Conservation (phyloP, 2,329 filamentous ascomycete genomes). For the Aspergillus candidus region DNA sequence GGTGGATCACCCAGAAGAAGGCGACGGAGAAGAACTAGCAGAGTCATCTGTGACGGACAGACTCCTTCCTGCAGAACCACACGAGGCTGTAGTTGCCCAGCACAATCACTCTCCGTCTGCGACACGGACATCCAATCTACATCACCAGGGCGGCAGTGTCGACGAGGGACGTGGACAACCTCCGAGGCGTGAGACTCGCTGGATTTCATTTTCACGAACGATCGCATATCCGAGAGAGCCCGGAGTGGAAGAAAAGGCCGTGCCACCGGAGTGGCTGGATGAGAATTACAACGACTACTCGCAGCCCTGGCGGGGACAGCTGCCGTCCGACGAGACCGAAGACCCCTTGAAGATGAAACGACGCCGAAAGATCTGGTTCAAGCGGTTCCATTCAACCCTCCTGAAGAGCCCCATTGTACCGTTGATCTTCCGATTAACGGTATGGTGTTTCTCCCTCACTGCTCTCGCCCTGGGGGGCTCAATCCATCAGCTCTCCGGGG, state of each 20-base stretch:
- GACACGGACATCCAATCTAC: slow-evolving; percentile 19
- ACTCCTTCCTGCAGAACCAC: slow-evolving; percentile 33
- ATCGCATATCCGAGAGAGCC: slow-evolving; percentile 38
- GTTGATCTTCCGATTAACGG: slow-evolving; percentile 71
- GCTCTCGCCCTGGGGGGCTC: slow-evolving; percentile 72
- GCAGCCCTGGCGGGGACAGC: slow-evolving; percentile 48
- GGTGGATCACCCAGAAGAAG: slow-evolving; percentile 33
- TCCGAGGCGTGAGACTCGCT: slow-evolving; percentile 38
- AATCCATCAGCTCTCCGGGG: slow-evolving; percentile 59
- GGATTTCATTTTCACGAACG: slow-evolving; percentile 40
- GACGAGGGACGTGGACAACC: slow-evolving; percentile 4
- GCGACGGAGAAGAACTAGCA: slow-evolving; percentile 10
- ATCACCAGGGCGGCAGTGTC: slow-evolving; percentile 4
- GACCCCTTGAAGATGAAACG: slow-evolving; percentile 45
- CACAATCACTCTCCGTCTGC: slow-evolving; percentile 40
- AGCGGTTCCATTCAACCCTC: slow-evolving; percentile 61
- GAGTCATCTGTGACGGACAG: slow-evolving; percentile 28
- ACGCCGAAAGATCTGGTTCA: slow-evolving; percentile 49
- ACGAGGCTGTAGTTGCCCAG: slow-evolving; percentile 40
- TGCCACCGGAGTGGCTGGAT: slow-evolving; percentile 42
- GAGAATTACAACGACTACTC: slow-evolving; percentile 42
- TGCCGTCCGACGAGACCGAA: slow-evolving; percentile 46
- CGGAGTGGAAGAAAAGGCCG: slow-evolving; percentile 34
- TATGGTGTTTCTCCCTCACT: slow-evolving; percentile 74
- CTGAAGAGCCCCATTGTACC: slow-evolving; percentile 81